Evolutionary conservation across 495 filamentous ascomycete genomes (phyloP), one percentile per base, ranked within the genome.

Genomic region (Poronia punctata): DNA sequence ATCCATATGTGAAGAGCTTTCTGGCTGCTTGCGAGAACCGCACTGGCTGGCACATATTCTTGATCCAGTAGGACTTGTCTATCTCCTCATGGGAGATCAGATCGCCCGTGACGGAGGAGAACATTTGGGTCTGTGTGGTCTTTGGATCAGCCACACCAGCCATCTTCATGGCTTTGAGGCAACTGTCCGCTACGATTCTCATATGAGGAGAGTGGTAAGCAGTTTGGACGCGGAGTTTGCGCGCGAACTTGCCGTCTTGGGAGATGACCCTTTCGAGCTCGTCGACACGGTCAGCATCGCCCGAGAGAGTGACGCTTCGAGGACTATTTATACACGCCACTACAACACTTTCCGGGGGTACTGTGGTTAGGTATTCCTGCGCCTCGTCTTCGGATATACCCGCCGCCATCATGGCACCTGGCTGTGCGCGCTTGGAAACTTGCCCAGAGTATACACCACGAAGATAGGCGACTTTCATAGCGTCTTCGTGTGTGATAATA

Each of bases 301-400:
- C 67, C 1, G 65, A 66, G 3, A 73, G 27, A 6, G 70, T 72
- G 12, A 64, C 40, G 25, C 52, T 65, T 10, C 22, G 32, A 10
- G 65, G 67, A 26, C 61, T 67, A 38, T 71, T 74, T 26, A 66
- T 30, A 31, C 68, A 74, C 9, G 65, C 70, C 22, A 68, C 48
- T 2, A 28, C 32, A 24, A 54, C 46, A 31, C 35, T 38, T 22
- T 16, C 33, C 1, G 35, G 18, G 4, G 43, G 28, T 2, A 50
- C 30, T 22, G 22, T 29, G 25, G 47, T 19, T 1, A 67, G 29
- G 19, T 60, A 58, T 14, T 20, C 33, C 21, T 50, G 31, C 1
- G 52, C 51, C 7, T 53, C 46, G 8, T 50, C 29, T 27, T 49
- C 24, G 3, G 46, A 42, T 0, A 68, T 11, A 6, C 55, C 59